phyloP scores from a whole-genome alignment of 2,329 filamentous ascomycete species.

The Talaromyces pinophilus region DNA sequence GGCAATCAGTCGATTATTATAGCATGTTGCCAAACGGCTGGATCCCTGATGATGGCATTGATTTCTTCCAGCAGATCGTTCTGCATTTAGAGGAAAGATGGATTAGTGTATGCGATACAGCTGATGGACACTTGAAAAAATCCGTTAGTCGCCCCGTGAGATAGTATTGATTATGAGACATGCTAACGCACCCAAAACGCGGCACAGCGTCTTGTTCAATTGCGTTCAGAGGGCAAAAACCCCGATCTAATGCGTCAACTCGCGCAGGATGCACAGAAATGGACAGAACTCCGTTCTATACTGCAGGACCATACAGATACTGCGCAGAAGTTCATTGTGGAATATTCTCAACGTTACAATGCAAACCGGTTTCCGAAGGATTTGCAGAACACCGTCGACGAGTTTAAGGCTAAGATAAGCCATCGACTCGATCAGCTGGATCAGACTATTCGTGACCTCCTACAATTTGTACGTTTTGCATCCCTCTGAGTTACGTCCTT shows the following conservation, averaged over 20 bases:
- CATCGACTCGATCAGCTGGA: slow-evolving; percentile 6
- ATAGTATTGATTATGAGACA: not conserved
- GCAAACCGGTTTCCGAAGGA: not conserved
- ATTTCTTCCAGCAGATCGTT: slow-evolving; percentile 9
- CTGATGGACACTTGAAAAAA: not conserved
- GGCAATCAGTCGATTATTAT: slow-evolving; percentile 1
- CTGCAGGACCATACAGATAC: not conserved
- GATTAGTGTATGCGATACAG: not conserved
- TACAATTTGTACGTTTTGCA: slow-evolving; percentile 3
- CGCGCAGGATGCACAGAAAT: slow-evolving; percentile 11
- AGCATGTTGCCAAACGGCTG: slow-evolving; percentile 11
- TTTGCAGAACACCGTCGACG: not conserved
- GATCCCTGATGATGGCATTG: slow-evolving; percentile 10
- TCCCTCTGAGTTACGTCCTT: no score
- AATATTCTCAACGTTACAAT: not conserved
- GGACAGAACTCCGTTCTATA: slow-evolving; percentile 10
- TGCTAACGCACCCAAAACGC: not conserved
- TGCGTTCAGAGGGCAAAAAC: slow-evolving; percentile 3
- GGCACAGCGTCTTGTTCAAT: slow-evolving; percentile 9
- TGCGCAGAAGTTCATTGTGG: not conserved
- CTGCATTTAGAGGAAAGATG: slow-evolving; percentile 1
- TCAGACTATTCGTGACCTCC: slow-evolving; percentile 11
- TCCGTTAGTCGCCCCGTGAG: not conserved
- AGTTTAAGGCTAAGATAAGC: slow-evolving; percentile 1
- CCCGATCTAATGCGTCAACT: slow-evolving; percentile 15